phyloP scores from a whole-genome alignment of 495 filamentous ascomycete species.

The Xylaria intraflava region DNA sequence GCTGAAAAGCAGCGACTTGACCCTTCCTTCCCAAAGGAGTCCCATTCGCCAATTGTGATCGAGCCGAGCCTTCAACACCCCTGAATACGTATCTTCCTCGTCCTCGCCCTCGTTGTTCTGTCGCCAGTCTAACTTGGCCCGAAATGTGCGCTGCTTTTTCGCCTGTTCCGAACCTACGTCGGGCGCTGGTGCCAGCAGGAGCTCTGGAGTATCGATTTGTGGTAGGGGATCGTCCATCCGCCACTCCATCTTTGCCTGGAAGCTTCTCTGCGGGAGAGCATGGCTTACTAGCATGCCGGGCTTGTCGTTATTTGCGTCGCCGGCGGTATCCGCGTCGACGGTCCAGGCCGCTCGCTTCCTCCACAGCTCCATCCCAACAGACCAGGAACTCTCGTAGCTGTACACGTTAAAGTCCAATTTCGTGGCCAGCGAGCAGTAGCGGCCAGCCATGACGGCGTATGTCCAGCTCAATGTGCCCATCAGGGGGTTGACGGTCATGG shows the following conservation, averaged over 20 bases:
- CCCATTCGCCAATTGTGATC: conserved; percentile 81
- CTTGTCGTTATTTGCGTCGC: conserved; percentile 11
- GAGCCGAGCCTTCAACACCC: conserved; percentile 83
- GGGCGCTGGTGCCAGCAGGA: conserved; percentile 1
- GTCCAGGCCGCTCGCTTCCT: conserved; percentile 41
- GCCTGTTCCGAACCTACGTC: conserved; percentile 2
- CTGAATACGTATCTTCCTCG: conserved; percentile 63
- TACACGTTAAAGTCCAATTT: conserved; percentile 97
- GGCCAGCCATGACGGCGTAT: conserved; percentile 81
- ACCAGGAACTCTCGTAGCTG: conserved; percentile 92
- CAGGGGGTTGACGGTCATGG: conserved; percentile 81
- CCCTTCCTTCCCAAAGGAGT: conserved; percentile 85
- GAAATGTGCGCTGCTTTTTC: conserved; percentile 7
- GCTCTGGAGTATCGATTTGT: conserved; percentile 4
- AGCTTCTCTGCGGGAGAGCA: conserved; percentile 37
- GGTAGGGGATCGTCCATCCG: conserved; percentile 38
- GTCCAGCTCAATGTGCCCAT: conserved; percentile 87
- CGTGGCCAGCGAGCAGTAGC: conserved; percentile 74
- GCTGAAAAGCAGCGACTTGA: conserved; percentile 90
- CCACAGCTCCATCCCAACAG: conserved; percentile 88
- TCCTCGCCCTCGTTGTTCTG: conserved; percentile 22
- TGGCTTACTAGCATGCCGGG: conserved; percentile 3
- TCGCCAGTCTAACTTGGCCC: conserved; percentile 13
- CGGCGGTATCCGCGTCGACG: conserved; percentile 35
- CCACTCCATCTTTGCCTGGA: conserved; percentile 51